Percentiles rank a stretch among this genome's conserved stretches.
These are phyloP conservation scores for Taphrina flavorubra DNA, from an alignment of 1,139 yeast genomes.

Conservation along the genomic window DNA sequence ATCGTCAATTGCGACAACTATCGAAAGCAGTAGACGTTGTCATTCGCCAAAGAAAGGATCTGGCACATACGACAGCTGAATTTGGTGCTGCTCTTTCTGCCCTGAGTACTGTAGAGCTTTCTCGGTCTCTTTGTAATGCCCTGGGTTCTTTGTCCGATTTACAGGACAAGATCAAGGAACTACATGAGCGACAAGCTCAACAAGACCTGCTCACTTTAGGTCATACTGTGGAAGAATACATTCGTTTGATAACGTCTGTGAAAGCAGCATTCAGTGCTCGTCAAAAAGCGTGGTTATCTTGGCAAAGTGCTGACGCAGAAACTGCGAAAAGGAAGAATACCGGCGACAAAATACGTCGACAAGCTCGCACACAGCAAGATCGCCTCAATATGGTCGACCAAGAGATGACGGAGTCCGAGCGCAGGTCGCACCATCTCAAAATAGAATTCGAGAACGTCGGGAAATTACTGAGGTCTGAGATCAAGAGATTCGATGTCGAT, in stretches of 20 bases:
- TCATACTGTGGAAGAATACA: conserved; percentile 84
- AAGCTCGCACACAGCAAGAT: conserved; percentile 68
- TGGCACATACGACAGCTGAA: conserved; percentile 64
- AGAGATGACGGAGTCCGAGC: conserved; percentile 66
- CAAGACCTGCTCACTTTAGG: conserved; percentile 90
- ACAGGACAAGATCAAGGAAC: conserved; percentile 72
- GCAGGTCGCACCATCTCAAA: conserved; percentile 63
- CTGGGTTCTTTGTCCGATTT: conserved; percentile 71
- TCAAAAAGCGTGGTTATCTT: conserved; percentile 67
- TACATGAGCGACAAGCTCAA: conserved; percentile 76
- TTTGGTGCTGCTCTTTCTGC: conserved; percentile 61
- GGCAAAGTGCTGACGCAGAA: conserved; percentile 62
- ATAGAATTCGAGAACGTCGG: conserved; percentile 67
- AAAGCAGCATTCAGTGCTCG: conserved; percentile 78
- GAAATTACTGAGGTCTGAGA: conserved; percentile 69
- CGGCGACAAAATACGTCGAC: conserved; percentile 62
- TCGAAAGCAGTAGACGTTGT: conserved; percentile 75
- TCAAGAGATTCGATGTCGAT: conserved; percentile 72
- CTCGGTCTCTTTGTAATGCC: conserved; percentile 67
- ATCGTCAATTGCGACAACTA: conserved; percentile 71
- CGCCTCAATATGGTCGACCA: conserved; percentile 61
- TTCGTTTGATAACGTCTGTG: conserved; percentile 76
- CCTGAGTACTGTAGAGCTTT: conserved; percentile 76
- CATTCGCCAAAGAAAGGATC: conserved; percentile 74
- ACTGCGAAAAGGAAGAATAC: conserved; percentile 57